A percentile compares a stretch with the other conserved stretches of the same genome.
These are phyloP conservation scores for Floccularia luteovirens DNA, from an alignment of 768 basidiomycete species.

Conservation along the genomic window DNA sequence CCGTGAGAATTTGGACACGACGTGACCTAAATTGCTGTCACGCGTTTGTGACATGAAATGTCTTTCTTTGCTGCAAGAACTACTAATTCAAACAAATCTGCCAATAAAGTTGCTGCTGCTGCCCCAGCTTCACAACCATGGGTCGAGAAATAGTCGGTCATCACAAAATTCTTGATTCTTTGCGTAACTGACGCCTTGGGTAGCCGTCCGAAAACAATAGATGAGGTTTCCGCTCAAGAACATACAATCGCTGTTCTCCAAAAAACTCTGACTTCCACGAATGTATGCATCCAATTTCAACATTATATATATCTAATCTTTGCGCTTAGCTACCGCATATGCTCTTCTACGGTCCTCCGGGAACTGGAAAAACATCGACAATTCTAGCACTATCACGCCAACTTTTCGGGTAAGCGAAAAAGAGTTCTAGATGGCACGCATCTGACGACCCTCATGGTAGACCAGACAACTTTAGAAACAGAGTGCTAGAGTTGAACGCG, in stretches of 20 bases:
- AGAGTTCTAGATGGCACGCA: neutral
- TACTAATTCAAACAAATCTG: slow-evolving; percentile 28
- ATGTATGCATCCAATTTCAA: slow-evolving; percentile 41
- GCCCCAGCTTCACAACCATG: slow-evolving; percentile 77
- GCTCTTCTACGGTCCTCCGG: slow-evolving; percentile 99
- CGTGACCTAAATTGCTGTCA: slow-evolving; percentile 32
- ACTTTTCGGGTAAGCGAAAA: slow-evolving; percentile 75
- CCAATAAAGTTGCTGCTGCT: slow-evolving; percentile 32
- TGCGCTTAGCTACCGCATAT: slow-evolving; percentile 87
- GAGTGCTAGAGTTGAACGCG: slow-evolving; percentile 96
- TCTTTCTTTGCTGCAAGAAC: slow-evolving; percentile 56
- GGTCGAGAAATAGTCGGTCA: slow-evolving; percentile 95
- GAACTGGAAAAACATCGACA: slow-evolving; percentile 97
- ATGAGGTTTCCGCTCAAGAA: slow-evolving; percentile 96
- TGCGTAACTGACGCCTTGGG: slow-evolving; percentile 2
- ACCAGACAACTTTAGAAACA: slow-evolving; percentile 87
- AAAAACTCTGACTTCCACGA: slow-evolving; percentile 88
- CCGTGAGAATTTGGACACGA: slow-evolving; percentile 30
- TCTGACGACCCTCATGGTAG: too few species aligned
- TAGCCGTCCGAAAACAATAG: slow-evolving; percentile 95
- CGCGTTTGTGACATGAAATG: slow-evolving; percentile 50
- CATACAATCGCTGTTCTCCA: slow-evolving; percentile 89
- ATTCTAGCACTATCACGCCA: slow-evolving; percentile 92
- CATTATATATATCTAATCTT: neutral
- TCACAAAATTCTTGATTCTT: neutral